phyloP scores from a whole-genome alignment of 768 basidiomycete species.

The Rhodotorula kratochvilovae region DNA sequence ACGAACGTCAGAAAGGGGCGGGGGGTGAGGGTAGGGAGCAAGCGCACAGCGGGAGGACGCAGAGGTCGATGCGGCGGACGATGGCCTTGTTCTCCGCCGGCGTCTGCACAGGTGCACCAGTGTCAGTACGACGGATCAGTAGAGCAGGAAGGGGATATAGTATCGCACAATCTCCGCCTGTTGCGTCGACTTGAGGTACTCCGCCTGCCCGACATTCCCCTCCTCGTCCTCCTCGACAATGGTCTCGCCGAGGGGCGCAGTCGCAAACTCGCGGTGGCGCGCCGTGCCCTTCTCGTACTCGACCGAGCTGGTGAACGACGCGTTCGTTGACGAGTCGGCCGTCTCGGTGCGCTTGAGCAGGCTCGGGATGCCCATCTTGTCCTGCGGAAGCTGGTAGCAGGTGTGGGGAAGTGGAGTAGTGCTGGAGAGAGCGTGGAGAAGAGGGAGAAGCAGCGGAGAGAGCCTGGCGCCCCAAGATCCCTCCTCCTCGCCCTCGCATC shows the following conservation, averaged over 20 bases:
- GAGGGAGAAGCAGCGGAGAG: too few species aligned
- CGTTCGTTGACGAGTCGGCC: slow-evolving; percentile 1
- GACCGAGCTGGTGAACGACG: slow-evolving; percentile 16
- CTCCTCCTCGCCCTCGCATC: too few species aligned
- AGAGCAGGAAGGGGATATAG: not conserved
- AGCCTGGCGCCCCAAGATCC: too few species aligned
- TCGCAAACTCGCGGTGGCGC: slow-evolving; percentile 16
- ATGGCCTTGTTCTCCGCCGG: slow-evolving; percentile 30
- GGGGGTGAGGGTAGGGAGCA: slow-evolving; percentile 37
- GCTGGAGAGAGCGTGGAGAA: not conserved
- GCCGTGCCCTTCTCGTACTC: slow-evolving; percentile 17
- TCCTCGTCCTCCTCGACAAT: slow-evolving; percentile 23
- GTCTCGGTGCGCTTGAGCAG: slow-evolving; percentile 27
- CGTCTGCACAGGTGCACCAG: slow-evolving; percentile 9
- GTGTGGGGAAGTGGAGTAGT: not conserved
- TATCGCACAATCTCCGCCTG: slow-evolving; percentile 17
- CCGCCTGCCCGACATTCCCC: slow-evolving; percentile 22
- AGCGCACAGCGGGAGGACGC: slow-evolving; percentile 27
- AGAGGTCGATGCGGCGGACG: slow-evolving; percentile 45
- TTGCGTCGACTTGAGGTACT: slow-evolving; percentile 15
- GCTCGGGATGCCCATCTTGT: slow-evolving; percentile 13
- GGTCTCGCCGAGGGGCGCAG: not conserved
- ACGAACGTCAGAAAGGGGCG: too few species aligned
- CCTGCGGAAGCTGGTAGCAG: not conserved
- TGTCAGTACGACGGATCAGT: not conserved